These are phyloP conservation scores for Penicillium nucicola DNA, from an alignment of 495 filamentous ascomycete genomes.

Conservation along the genomic window DNA sequence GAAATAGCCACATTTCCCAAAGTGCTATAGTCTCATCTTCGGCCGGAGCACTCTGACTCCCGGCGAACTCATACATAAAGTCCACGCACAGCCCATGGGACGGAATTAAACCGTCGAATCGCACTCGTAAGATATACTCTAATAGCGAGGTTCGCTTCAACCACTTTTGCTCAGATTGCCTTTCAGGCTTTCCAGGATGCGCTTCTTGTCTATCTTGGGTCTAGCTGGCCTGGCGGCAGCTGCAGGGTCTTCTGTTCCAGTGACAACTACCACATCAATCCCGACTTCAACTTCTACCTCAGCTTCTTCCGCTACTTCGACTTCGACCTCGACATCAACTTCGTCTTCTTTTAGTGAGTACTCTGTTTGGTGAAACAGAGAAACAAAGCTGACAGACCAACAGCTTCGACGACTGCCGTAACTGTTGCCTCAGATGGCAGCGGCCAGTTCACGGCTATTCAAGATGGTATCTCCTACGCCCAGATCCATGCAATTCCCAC, in stretches of 20 bases:
- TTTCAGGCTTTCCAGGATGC: slow-evolving; percentile 4
- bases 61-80: too few species aligned
- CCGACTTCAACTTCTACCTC: background rate
- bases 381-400: background rate
- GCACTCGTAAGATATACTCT: too few species aligned
- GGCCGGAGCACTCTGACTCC: too few species aligned
- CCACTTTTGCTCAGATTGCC: background rate
- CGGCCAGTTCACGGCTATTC: slow-evolving; percentile 10
- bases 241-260: background rate
- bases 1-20: too few species aligned
- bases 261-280: background rate
- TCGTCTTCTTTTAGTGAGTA: background rate
- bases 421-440: background rate
- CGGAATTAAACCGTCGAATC: too few species aligned
- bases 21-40: too few species aligned
- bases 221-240: background rate
- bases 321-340: background rate
- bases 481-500: slow-evolving; percentile 10
- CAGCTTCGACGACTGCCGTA: slow-evolving; percentile 1
- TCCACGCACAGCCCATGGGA: too few species aligned
- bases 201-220: background rate
- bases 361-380: background rate
- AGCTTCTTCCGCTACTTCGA: background rate
- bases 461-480: slow-evolving; percentile 9
- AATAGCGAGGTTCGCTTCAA: too few species aligned